Evolutionary conservation across 2,329 filamentous ascomycete genomes (phyloP), one percentile per base, ranked within the genome.

Genomic region (Volutella citrinella): DNA sequence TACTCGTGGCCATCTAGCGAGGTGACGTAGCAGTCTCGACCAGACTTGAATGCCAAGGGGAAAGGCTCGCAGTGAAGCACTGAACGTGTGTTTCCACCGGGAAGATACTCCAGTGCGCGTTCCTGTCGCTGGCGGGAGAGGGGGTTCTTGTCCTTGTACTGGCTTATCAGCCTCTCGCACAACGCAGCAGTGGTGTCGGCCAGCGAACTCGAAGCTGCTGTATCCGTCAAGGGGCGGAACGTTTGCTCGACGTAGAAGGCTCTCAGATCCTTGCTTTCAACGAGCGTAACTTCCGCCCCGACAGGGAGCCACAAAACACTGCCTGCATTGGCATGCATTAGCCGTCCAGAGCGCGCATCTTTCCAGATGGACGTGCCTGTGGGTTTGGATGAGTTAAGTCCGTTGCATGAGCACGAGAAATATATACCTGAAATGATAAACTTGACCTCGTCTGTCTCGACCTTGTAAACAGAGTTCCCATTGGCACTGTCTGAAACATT

Each of bases 1-100:
- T 79, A 54, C 31, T 46, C 49, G 14, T 51, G 47, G 8, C 53
- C 59, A 25, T 64, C 60, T n/a, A n/a, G n/a, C n/a, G n/a, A n/a
- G n/a, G n/a, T n/a, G n/a, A n/a, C n/a, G n/a, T n/a, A n/a, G n/a
- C n/a, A n/a, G n/a, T n/a, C n/a, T n/a, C n/a, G n/a, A n/a, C 47
- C 55, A 11, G 56, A 57, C 23, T 43, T 54, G 12, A 65, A 36
- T 21, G 43, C 47, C 19, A 63, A 34, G 3, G 61, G 61, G 32
- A 63, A 64, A 4, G 61, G 61, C 4, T 46, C 40, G 29, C 50
- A 53, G 46, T 60, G 48, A 31, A 65, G 51, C 7, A 60, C 48
- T 1, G 55, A 59, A 34, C 61, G 56, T 6, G 61, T 64, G 42
- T 63, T 65, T 27, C 61, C 61, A 13, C 61, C 61, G 3, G 61